Percentiles rank a stretch among this genome's conserved stretches.
These are phyloP conservation scores for Ganoderma lingzhi DNA, from an alignment of 1,284 basidiomycete genomes.

Conservation along the genomic window DNA sequence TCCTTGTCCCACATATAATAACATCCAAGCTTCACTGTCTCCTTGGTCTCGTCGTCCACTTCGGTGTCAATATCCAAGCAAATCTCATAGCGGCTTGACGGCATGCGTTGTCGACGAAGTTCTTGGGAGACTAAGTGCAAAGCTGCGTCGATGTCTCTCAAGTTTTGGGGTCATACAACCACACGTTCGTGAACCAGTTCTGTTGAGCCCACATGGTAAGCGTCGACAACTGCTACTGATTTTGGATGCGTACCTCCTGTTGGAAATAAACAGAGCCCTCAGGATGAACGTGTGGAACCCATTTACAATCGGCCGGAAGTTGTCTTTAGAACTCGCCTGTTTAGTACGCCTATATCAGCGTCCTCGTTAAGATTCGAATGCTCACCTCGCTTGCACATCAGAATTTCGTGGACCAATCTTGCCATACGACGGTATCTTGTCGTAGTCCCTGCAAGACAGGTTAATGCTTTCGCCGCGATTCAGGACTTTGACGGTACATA, in stretches of 20 bases:
- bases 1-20: conserved; percentile 33
- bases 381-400: not conserved
- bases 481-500: not conserved
- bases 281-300: conserved; percentile 32
- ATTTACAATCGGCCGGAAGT: conserved; percentile 8
- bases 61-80: conserved; percentile 17
- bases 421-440: not conserved
- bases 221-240: not conserved
- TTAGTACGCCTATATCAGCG: not conserved
- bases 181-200: conserved; percentile 25
- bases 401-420: not conserved
- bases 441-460: not conserved
- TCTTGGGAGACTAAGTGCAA: conserved; percentile 4
- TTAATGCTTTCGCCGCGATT: not conserved
- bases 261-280: conserved; percentile 36
- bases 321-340: not conserved
- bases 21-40: conserved; percentile 15
- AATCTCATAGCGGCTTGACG: conserved; percentile 25
- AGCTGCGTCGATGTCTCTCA: conserved; percentile 15
- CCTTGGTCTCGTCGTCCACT: conserved; percentile 17
- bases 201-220: not conserved
- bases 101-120: not conserved
- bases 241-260: conserved; percentile 7
- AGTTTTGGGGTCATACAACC: conserved; percentile 16
- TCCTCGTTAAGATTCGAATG: not conserved